Evolutionary conservation across 1,139 yeast genomes (phyloP), one percentile per base, ranked within the genome.

Genomic region (Nakaseomyces bracarensis): DNA sequence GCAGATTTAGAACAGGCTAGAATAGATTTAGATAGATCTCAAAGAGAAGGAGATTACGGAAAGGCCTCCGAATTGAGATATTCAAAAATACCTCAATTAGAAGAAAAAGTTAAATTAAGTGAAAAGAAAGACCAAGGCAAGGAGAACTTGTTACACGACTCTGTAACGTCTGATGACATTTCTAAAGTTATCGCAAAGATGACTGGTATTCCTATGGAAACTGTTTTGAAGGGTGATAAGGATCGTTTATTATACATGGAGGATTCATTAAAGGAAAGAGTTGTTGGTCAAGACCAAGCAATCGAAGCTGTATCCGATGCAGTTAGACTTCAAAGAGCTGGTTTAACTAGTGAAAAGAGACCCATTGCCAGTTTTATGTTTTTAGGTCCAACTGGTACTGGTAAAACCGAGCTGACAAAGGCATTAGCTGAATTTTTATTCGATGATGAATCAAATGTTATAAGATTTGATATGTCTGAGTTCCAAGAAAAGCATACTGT

Each of bases 361-460:
- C 98, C 98, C 3, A 89, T 89, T 56, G 97, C 96, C 1, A 83
- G 95, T 43, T 91, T 91, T 62, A 81, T 91, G 81, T 91, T 91
- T 63, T 69, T 91, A 51, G 98, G 98, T 15, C 97, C 97, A 33
- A 89, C 97, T 0, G 98, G 98, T 66, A 89, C 96, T 0, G 98
- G 98, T 66, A 91, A 91, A 64, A 91, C 98, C 0, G 96, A 89
- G 61, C 71, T 91, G 43, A 87, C 97, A 6, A 91, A 91, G 62
- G 79, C 93, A 0, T 72, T 91, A 46, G 96, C 97, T 1, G 87
- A 86, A 54, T 91, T 91, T 54, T 66, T 91, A 52, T 91, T 91
- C 64, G 91, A 87, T 57, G 91, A 89, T 61, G 87, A 84, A 54
- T 72, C 77, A 37, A 76, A 95, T 5, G 89, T 91, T 22, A 77